Base-by-base conservation (phyloP, 202 grass and related monocot species). In the Schoenoplectus tabernaemontani region DNA sequence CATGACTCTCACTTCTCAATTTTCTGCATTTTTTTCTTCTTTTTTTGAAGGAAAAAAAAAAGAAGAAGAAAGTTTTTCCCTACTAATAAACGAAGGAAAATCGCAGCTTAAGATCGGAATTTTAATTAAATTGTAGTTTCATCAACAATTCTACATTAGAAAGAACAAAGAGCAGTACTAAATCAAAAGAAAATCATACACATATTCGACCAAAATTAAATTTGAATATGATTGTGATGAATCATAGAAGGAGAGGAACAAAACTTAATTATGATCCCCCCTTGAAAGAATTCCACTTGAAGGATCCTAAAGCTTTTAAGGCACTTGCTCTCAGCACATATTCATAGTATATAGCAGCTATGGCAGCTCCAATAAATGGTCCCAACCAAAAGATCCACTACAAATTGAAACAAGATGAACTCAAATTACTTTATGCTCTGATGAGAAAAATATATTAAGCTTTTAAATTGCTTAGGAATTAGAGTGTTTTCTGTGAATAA, bases 321-420 rank as follows among this genome's bases (percentile, higher is more conserved):
- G 43, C 37, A 73, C 79, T 71, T 46, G 78, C 82, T 32, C 69
- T 71, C 78, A 88, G 79, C 26, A 82, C 72, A 42, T 82, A 58
- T 68, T 90, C 84, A 79, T 90, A 78, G 50, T 90, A 90, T 36
- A 83, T 59, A 57, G 84, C 84, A 38, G 88, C 88, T n/a, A 79
- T 74, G 22, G 50, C 71, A 17, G 87, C 87, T 77, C 87, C 87
- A 33, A 80, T 10, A 36, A 89, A 80, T 39, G 88, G 88, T 0
- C 82, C 84, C 17, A 90, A 61, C 88, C 88, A 90, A 79, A 90
- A 90, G 76, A 90, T 90, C 88, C 88, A 90, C 81, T 87, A 73
- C 66, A 83, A 44, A 83, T 58, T 62, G 2, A 75, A 70, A 71
- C n/a, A 33, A 46, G 23, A 26, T 51, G 5, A 74, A 74, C 7